Evolutionary conservation across 805 yeast species (phyloP).

Genomic region (Diddensiella transvaalensis): DNA sequence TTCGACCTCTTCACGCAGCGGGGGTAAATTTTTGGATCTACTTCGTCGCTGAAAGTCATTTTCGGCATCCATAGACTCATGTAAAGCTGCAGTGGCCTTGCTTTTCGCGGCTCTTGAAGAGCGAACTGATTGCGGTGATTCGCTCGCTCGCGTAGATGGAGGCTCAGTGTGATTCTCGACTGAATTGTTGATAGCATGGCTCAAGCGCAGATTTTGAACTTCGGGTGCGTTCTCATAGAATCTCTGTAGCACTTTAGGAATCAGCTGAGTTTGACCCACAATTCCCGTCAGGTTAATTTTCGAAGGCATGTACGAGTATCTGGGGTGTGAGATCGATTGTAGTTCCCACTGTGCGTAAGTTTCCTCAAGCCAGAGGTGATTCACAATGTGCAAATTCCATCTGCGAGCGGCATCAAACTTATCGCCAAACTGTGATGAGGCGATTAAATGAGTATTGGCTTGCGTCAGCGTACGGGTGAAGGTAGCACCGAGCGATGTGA

Average conservation of each 20-base stretch:
- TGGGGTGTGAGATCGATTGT: conserved; percentile 43
- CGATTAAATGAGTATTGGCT: conserved; percentile 67
- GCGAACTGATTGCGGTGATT: not conserved
- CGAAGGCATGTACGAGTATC: conserved; percentile 48
- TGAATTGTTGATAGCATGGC: not conserved
- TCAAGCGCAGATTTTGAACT: conserved; percentile 1
- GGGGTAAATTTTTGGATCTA: conserved; percentile 38
- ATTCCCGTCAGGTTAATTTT: conserved; percentile 42
- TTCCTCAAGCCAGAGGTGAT: conserved; percentile 88
- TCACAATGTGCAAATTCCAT: conserved; percentile 67
- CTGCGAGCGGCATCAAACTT: conserved; percentile 70
- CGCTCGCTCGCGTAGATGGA: conserved; percentile 8
- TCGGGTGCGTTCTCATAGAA: conserved; percentile 35
- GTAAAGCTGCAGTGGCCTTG: conserved; percentile 63
- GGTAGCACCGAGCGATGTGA: conserved; percentile 67
- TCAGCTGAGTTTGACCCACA: conserved; percentile 51
- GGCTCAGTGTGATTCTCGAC: conserved; percentile 5
- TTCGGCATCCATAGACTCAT: conserved; percentile 63
- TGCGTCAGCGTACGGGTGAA: conserved; percentile 63
- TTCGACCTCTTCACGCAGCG: conserved; percentile 41
- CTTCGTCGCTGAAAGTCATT: conserved; percentile 59
- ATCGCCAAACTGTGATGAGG: conserved; percentile 63
- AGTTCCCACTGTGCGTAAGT: conserved; percentile 60
- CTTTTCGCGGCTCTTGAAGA: conserved; percentile 48
- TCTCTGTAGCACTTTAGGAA: conserved; percentile 38